Evolutionary conservation across 768 basidiomycete species (phyloP), one percentile per base, ranked within the genome.

Genomic region (Naganishia friedmannii): DNA sequence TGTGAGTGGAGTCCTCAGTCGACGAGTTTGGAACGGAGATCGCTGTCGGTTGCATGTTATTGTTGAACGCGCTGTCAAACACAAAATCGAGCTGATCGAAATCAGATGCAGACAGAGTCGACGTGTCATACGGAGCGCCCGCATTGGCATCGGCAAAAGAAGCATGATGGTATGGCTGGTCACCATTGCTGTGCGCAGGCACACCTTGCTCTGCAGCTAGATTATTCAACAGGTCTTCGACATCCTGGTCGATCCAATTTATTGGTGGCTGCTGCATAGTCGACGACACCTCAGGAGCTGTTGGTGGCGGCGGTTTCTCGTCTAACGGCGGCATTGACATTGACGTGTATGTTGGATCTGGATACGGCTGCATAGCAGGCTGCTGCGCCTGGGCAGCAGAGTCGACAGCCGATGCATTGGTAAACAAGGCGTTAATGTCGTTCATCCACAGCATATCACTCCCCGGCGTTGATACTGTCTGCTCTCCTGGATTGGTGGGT

Each of bases 371-470:
- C 48, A 51, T n/a, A 12, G 48, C 48, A 3, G 48, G 48, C 23
- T 51, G 48, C n/a, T 51, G 60, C n/a, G 23, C 32, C 37, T 63
- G 60, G 23, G 37, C 26, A 15, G 60, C 60, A 21, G 60, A 42
- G 42, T 63, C 60, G n/a, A 63, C 60, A 4, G 60, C 60, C 39
- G 60, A 63, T 5, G 60, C 60, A 19, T 63, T 63, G 6, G 60
- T 63, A 19, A 63, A 63, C 26, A 63, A 45, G 39, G 39, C 42
- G 21, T 63, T 63, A 19, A 63, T 63, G 23, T 63, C 60, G 37
- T 63, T 63, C 37, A 63, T 63, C 60, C 60, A 63, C 1, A 63
- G n/a, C 60, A 63, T 63, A 42, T 63, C 60, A 26, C 60, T 45
- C 9, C 42, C 23, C 4, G 60, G 60, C 21, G 39, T 63, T 2